Conservation (phyloP, 1,284 basidiomycete genomes). For the Takashimella koratensis region DNA sequence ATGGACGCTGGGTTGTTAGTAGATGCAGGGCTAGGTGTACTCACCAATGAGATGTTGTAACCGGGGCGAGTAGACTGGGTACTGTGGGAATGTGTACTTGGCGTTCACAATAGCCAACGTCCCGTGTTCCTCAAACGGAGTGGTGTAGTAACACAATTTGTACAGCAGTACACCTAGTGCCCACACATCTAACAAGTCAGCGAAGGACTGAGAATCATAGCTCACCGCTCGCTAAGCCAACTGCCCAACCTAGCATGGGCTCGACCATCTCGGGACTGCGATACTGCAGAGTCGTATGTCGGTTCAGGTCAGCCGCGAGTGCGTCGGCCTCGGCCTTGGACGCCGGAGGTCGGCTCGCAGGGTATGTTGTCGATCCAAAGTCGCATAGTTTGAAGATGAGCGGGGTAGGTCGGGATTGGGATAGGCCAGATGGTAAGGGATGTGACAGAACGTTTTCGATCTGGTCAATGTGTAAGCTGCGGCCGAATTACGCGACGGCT, state of each 20-base stretch:
- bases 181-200: conserved; percentile 60
- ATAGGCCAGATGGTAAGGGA: conserved; percentile 48
- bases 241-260: conserved; percentile 46
- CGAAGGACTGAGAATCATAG: conserved; percentile 2
- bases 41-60: conserved; percentile 84
- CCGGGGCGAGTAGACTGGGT: conserved; percentile 83
- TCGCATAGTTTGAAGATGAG: conserved; percentile 91
- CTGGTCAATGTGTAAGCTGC: conserved; percentile 19
- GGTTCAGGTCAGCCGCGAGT: conserved; percentile 87
- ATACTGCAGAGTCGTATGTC: conserved; percentile 92
- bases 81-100: conserved; percentile 88
- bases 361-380: conserved; percentile 87
- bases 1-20: conserved; percentile 61
- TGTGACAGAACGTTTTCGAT: conserved; percentile 89
- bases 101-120: conserved; percentile 94
- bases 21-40: conserved; percentile 25
- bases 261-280: conserved; percentile 99
- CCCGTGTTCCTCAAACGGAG: conserved; percentile 96
- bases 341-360: conserved; percentile 64
- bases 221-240: conserved; percentile 53
- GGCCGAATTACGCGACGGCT: conserved; percentile 3
- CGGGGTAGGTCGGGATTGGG: conserved; percentile 53
- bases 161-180: conserved; percentile 72
- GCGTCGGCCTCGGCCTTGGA: conserved; percentile 76
- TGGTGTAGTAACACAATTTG: conserved; percentile 95